Base-by-base conservation (phyloP, 306 rosid genomes). In the Vigna trinervia region DNA sequence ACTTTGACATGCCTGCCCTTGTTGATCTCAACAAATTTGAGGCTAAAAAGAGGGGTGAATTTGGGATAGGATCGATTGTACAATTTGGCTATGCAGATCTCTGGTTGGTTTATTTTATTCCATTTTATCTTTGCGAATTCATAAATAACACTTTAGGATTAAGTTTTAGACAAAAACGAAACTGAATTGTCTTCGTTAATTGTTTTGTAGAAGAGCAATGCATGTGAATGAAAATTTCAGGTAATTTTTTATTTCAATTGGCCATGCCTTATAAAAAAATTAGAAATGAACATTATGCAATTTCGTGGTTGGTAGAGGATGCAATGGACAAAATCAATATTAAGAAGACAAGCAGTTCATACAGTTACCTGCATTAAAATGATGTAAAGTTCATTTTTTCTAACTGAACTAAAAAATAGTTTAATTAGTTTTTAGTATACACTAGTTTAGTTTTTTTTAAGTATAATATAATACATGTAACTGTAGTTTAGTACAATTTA, bases 181-280 rank as follows among this genome's bases (percentile, higher is more conserved):
- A 22, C 3, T 52, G 23, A 32, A 56, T 10, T 52, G 0, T 4
- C 7, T 13, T 61, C 38, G 9, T 15, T 22, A 12, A 11, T 10
- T 80, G 26, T 51, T 30, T 3, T 75, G 77, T 88, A 94, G 97
- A 84, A 90, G 90, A 83, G 87, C 98, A 2, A 93, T 94, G 20
- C 97, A 94, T 72, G 85, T 88, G 69, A 94, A 94, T 28, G 98
- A 94, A 75, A 94, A 94, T 90, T 94, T 94, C 91, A 90, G 98
- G 98, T 89, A 58, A 80, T 43, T 0, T 52, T n/a, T n/a, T 65
- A 54, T 78, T 65, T 57, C 57, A 20, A 47, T 0, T 38, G 53
- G 22, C 52, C 34, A 41, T 74, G 13, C 43, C 43, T 58, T 68
- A 38, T 56, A 56, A n/a, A 4, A 43, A 32, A 32, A 5, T 20